Evolutionary conservation across 345 rosid species (phyloP), one percentile per base, ranked within the genome.

Genomic region (Fremontodendron californicum): DNA sequence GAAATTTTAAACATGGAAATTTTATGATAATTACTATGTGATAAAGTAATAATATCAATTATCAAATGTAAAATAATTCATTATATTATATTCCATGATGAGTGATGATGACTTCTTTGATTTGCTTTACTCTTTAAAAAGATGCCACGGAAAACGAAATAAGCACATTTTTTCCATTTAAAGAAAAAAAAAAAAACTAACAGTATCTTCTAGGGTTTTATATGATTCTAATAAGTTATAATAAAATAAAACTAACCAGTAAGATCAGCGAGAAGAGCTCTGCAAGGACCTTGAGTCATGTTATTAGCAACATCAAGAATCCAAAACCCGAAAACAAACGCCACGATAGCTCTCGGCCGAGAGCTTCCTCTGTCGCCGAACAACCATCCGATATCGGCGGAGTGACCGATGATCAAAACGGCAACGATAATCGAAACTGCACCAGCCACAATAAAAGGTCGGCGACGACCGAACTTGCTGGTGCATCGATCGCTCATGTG

Each of bases 211-310:
- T 71, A 42, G 48, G 79, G 73, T n/a, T n/a, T n/a, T n/a, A n/a
- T 77, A 40, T 19, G 11, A 61, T 57, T 74, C 76, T 40, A 2
- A 73, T 6, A 43, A n/a, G 40, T 23, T n/a, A 67, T 7, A 25
- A 9, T n/a, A 21, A 48, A 64, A 33, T 40, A 43, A 60, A 46
- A 73, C 72, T 79, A 84, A 95, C 97, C 98, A 62, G 98, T 93
- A 57, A 96, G 96, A 89, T 93, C 97, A 16, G 94, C 98, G 4
- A 96, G 97, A 60, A 96, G 89, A 81, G 99, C 99, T 84, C 98
- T 80, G 70, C 98, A 93, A 40, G 97, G 97, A 55, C 98, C 99
- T 57, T 93, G 98, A 83, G 98, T 96, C 92, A 87, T 86, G 52
- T 96, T 96, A 82, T 96, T 96, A 46, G 98, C 98, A 2, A 93